These are phyloP conservation scores for Tricholoma sp. DNA, from an alignment of 768 basidiomycete species.

Conservation along the genomic window DNA sequence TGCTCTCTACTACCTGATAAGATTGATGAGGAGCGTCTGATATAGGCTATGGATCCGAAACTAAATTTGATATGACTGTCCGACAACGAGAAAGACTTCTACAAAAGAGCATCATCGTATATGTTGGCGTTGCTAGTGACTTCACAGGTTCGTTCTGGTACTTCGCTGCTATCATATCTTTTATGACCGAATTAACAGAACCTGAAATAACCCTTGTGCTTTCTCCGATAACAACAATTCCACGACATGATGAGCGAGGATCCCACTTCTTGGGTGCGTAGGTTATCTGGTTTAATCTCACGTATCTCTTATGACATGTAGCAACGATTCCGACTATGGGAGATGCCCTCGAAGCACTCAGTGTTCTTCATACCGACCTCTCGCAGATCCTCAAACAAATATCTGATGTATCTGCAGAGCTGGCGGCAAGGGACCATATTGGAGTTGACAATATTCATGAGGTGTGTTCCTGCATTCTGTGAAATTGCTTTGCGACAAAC, in stretches of 20 bases:
- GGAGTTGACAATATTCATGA: conserved; percentile 68
- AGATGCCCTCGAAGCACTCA: conserved; percentile 64
- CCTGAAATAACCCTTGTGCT: conserved; percentile 69
- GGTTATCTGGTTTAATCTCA: background rate
- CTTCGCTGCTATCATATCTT: background rate
- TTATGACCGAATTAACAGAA: conserved; percentile 32
- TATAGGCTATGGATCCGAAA: conserved; percentile 46
- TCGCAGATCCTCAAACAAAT: conserved; percentile 60
- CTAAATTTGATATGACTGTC: conserved; percentile 57
- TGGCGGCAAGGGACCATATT: conserved; percentile 68
- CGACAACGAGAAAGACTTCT: conserved; percentile 52
- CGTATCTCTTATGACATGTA: conserved; percentile 20
- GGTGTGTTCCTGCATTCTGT: conserved; percentile 30
- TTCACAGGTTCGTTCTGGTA: conserved; percentile 48
- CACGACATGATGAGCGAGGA: conserved; percentile 52
- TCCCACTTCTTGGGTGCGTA: conserved; percentile 55
- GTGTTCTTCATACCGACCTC: conserved; percentile 58
- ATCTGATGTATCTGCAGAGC: conserved; percentile 60
- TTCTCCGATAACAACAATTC: conserved; percentile 58
- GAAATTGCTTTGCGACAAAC: conserved; percentile 1
- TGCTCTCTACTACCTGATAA: too few relatives aligned
- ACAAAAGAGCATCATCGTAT: conserved; percentile 57
- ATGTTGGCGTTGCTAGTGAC: conserved; percentile 67
- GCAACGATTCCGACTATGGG: conserved; percentile 76
- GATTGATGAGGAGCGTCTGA: background rate